Percentiles rank a stretch among this genome's conserved stretches.
Conservation (phyloP, 208 protist species). For the Acanthamoeba sp. region DNA sequence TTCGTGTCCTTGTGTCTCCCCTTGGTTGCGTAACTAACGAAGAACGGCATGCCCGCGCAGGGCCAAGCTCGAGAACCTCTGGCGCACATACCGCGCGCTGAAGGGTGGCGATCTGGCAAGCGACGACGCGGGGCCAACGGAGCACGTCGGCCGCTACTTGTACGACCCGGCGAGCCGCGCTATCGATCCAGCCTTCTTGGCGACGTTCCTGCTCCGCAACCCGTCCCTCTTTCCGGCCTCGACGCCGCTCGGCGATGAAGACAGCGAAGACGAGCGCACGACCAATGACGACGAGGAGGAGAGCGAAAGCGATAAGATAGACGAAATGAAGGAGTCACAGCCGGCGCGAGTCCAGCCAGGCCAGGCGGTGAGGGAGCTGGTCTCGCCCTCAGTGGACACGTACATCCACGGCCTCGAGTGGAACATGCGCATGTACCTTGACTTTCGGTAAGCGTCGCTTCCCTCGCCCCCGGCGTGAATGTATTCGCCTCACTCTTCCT, state of each 20-base stretch:
- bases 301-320: neutral
- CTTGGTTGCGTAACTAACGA: neutral
- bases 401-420: conserved; percentile 24
- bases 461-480: neutral
- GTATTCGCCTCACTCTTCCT: neutral
- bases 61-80: conserved; percentile 39
- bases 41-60: neutral
- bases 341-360: neutral
- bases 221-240: conserved; percentile 22
- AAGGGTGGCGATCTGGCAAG: neutral
- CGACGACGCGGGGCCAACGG: neutral
- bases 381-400: neutral
- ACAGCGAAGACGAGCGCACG: neutral
- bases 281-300: neutral
- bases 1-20: no score
- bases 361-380: neutral
- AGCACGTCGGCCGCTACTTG: neutral
- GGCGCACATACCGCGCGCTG: conserved; percentile 16
- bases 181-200: neutral
- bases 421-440: conserved; percentile 69
- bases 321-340: neutral
- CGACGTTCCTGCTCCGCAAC: conserved; percentile 29
- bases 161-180: neutral
- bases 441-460: neutral
- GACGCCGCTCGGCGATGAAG: no score